These are phyloP conservation scores for Rhizophora apiculata DNA, from an alignment of 345 rosid species.

Conservation along the genomic window DNA sequence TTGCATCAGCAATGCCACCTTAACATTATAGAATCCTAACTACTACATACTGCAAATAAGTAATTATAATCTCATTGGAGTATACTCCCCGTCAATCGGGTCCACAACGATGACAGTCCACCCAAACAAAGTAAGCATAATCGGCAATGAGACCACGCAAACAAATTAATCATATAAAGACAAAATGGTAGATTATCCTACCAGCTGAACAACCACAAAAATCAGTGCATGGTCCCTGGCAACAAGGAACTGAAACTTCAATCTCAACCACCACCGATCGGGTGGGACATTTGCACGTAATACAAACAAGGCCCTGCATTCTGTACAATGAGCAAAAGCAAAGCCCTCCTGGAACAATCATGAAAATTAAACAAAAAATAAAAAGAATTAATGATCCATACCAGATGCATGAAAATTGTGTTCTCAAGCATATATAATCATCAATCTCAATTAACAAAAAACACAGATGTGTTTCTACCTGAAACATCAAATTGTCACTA, in stretches of 20 bases:
- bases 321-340: conserved; percentile 99
- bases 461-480: background rate
- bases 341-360: conserved; percentile 82
- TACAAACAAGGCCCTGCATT: conserved; percentile 87
- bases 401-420: background rate
- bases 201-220: conserved; percentile 94
- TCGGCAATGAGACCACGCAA: background rate
- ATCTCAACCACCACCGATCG: conserved; percentile 98
- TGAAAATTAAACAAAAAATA: background rate
- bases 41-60: too few species aligned
- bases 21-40: too few species aligned
- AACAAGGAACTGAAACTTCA: conserved; percentile 96
- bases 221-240: conserved; percentile 93
- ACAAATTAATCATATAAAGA: background rate
- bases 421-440: background rate
- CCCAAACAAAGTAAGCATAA: background rate
- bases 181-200: conserved; percentile 26
- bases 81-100: background rate
- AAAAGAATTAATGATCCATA: conserved; percentile 9
- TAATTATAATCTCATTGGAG: background rate
- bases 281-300: conserved; percentile 94
- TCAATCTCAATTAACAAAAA: background rate
- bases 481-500: background rate
- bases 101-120: background rate
- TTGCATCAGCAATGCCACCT: too few species aligned